Conservation (phyloP, 257 asterid species). For the Ehretia macrophylla region DNA sequence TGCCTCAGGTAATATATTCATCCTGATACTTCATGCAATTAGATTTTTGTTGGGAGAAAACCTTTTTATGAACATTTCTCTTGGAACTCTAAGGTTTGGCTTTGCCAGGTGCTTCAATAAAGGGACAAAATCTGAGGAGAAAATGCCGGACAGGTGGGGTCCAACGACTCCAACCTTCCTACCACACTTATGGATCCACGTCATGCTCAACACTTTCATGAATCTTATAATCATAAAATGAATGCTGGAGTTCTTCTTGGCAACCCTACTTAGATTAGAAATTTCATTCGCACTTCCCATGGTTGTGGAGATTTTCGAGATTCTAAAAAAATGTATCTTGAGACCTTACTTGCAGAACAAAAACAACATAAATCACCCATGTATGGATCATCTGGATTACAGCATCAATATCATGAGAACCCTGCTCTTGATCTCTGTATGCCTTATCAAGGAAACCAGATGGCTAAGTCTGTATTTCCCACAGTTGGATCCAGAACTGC, state of each 20-base stretch:
- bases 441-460: conserved; percentile 30
- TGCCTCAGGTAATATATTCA: conserved; percentile 9
- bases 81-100: conserved; percentile 39
- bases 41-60: background rate
- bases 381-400: conserved; percentile 30
- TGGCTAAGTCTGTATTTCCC: conserved; percentile 27
- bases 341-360: conserved; percentile 58
- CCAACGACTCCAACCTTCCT: conserved; percentile 34
- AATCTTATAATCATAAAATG: conserved; percentile 29
- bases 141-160: conserved; percentile 30
- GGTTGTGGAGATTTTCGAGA: conserved; percentile 44
- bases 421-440: conserved; percentile 28
- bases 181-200: conserved; percentile 38
- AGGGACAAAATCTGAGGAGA: conserved; percentile 40
- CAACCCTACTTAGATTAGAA: conserved; percentile 38
- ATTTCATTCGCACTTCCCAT: conserved; percentile 29
- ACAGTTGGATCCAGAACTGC: conserved; percentile 31
- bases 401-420: conserved; percentile 35
- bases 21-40: conserved; percentile 1
- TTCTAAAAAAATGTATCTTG: conserved; percentile 64
- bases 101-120: conserved; percentile 33
- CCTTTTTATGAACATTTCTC: background rate
- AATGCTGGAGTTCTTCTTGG: conserved; percentile 27
- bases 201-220: conserved; percentile 36
- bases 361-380: conserved; percentile 41